These are phyloP conservation scores for Pseudoneurospora amorphoporcata DNA, from an alignment of 495 filamentous ascomycete genomes.

Conservation along the genomic window DNA sequence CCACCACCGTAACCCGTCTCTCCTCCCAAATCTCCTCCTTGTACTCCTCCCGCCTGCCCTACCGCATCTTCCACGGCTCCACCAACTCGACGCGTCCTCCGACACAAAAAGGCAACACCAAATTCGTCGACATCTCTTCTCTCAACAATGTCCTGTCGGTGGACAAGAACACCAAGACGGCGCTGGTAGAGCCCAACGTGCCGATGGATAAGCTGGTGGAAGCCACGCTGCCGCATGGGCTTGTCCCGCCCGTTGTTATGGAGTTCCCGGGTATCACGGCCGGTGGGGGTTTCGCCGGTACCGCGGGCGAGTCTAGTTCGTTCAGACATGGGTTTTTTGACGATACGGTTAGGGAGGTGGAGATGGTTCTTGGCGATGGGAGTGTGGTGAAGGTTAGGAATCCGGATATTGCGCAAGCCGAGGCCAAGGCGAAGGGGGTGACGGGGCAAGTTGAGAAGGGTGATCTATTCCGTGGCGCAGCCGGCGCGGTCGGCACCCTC, in stretches of 20 bases:
- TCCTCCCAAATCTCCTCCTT: neutral
- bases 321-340: constrained; percentile 54
- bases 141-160: constrained; percentile 31
- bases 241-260: constrained; percentile 50
- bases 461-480: constrained; percentile 47
- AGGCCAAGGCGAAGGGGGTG: constrained; percentile 9
- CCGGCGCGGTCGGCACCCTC: constrained; percentile 46
- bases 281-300: constrained; percentile 52
- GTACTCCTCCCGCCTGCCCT: constrained; percentile 25
- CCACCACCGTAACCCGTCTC: neutral
- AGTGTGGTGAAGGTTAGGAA: constrained; percentile 27
- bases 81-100: constrained; percentile 61
- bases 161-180: constrained; percentile 26
- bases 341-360: constrained; percentile 41
- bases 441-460: constrained; percentile 9
- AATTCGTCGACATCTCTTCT: constrained; percentile 32
- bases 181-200: constrained; percentile 55
- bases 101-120: constrained; percentile 27
- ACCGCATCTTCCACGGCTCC: constrained; percentile 68
- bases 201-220: constrained; percentile 53
- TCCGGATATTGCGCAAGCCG: constrained; percentile 4
- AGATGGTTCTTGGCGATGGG: constrained; percentile 50
- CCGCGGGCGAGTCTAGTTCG: constrained; percentile 47
- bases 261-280: constrained; percentile 57
- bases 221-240: constrained; percentile 37